These are phyloP conservation scores for Fusarium annulatum DNA, from an alignment of 2,329 filamentous ascomycete genomes.

Conservation along the genomic window DNA sequence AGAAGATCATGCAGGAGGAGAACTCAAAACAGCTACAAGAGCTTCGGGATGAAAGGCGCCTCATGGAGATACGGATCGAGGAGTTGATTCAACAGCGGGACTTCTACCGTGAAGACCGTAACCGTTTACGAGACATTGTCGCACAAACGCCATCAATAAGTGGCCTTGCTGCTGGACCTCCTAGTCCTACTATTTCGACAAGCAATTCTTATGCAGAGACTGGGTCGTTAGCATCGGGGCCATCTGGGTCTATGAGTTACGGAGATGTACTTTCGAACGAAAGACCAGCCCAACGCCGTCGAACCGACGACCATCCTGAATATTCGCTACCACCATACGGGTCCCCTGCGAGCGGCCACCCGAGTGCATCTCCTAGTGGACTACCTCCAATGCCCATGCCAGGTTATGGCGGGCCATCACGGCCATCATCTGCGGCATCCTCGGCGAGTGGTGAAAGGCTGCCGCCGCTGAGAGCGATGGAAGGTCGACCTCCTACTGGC, in stretches of 20 bases:
- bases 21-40: constrained; percentile 75
- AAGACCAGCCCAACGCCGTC: constrained; percentile 58
- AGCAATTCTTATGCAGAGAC: constrained; percentile 52
- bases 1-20: constrained; percentile 85
- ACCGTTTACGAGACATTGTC: constrained; percentile 76
- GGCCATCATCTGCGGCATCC: constrained; percentile 53
- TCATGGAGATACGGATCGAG: constrained; percentile 66
- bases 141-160: constrained; percentile 67
- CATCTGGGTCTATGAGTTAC: constrained; percentile 48
- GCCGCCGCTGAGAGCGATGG: constrained; percentile 61
- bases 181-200: constrained; percentile 59
- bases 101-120: constrained; percentile 78
- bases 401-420: constrained; percentile 52
- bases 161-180: constrained; percentile 63
- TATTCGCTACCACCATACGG: constrained; percentile 55
- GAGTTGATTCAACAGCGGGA: constrained; percentile 63
- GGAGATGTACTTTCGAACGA: constrained; percentile 58
- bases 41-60: constrained; percentile 74
- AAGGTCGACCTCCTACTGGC: constrained; percentile 48
- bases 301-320: constrained; percentile 61
- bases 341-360: constrained; percentile 44
- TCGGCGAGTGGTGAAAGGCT: constrained; percentile 56
- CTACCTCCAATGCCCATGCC: constrained; percentile 57
- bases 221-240: constrained; percentile 49
- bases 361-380: constrained; percentile 48